Conservation (phyloP, 1,284 basidiomycete genomes). For the Lentinus polychrous region DNA sequence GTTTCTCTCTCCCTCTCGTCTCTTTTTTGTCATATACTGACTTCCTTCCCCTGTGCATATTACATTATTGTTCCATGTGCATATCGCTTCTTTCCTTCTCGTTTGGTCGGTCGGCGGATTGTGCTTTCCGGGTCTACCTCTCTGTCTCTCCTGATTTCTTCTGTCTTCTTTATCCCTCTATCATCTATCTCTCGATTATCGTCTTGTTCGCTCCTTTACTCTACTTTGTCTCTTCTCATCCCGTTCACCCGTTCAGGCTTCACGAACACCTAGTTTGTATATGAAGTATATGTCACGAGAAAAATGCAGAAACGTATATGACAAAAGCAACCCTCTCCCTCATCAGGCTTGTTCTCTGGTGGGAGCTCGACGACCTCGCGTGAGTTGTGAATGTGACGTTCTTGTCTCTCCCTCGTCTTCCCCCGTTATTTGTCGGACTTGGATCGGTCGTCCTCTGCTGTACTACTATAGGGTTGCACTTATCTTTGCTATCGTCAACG, state of each 20-base stretch:
- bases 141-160: too few relatives aligned
- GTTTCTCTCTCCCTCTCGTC: constrained; percentile 15
- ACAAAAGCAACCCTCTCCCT: too few relatives aligned
- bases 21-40: constrained; percentile 19
- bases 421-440: too few relatives aligned
- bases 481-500: too few relatives aligned
- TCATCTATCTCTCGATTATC: constrained; percentile 7
- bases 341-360: too few relatives aligned
- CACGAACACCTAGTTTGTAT: constrained; percentile 1
- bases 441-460: too few relatives aligned
- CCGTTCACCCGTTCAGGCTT: neutral
- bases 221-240: neutral
- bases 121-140: neutral
- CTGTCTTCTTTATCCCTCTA: constrained; percentile 8
- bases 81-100: constrained; percentile 2
- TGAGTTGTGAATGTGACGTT: too few relatives aligned
- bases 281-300: neutral
- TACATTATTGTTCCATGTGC: neutral
- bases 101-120: neutral
- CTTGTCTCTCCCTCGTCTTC: too few relatives aligned
- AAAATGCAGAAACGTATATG: too few relatives aligned
- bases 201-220: neutral
- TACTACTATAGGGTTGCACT: too few relatives aligned
- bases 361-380: too few relatives aligned
- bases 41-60: constrained; percentile 1